Evolutionary conservation across 2,329 filamentous ascomycete species (phyloP).

Genomic region (Ustilaginoidea virens): DNA sequence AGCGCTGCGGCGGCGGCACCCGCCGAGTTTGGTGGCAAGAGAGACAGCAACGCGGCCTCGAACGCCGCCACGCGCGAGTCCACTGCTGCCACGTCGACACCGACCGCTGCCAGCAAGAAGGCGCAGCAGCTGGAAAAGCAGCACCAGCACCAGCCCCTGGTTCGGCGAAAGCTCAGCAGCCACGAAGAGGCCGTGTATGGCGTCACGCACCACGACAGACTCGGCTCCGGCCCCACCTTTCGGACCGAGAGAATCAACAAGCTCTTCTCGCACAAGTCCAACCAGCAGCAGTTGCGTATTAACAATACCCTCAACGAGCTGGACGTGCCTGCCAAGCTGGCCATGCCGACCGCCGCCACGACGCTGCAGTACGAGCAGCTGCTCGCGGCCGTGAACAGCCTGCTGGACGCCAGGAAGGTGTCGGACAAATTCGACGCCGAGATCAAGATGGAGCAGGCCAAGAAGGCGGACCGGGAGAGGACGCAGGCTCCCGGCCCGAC

Average conservation of each 20-base stretch:
- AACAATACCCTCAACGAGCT: slow-evolving; percentile 56
- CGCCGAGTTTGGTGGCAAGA: slow-evolving; percentile 24
- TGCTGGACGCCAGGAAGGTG: slow-evolving; percentile 61
- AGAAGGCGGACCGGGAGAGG: slow-evolving; percentile 38
- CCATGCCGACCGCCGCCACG: slow-evolving; percentile 60
- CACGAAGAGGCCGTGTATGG: slow-evolving; percentile 71
- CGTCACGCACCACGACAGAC: slow-evolving; percentile 70
- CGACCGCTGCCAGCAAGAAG: slow-evolving; percentile 33
- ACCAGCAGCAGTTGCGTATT: slow-evolving; percentile 62
- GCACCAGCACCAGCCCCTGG: slow-evolving; percentile 24
- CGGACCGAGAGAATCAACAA: slow-evolving; percentile 72
- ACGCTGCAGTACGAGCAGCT: slow-evolving; percentile 57
- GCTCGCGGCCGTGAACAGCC: slow-evolving; percentile 47
- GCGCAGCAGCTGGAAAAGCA: slow-evolving; percentile 16
- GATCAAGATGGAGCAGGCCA: slow-evolving; percentile 42
- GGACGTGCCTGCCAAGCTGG: slow-evolving; percentile 52
- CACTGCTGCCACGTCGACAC: slow-evolving; percentile 16
- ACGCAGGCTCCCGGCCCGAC: too few species aligned
- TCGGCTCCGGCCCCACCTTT: slow-evolving; percentile 78
- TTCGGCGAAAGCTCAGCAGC: slow-evolving; percentile 55
- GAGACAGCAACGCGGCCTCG: slow-evolving; percentile 38
- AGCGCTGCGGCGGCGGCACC: slow-evolving; percentile 18
- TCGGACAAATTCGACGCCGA: slow-evolving; percentile 64
- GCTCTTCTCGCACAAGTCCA: slow-evolving; percentile 60
- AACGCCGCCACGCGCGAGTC: slow-evolving; percentile 20